Percentiles rank a stretch among this genome's conserved stretches.
These are phyloP conservation scores for Apiospora pterosperma DNA, from an alignment of 2,329 filamentous ascomycete species.

Conservation along the genomic window DNA sequence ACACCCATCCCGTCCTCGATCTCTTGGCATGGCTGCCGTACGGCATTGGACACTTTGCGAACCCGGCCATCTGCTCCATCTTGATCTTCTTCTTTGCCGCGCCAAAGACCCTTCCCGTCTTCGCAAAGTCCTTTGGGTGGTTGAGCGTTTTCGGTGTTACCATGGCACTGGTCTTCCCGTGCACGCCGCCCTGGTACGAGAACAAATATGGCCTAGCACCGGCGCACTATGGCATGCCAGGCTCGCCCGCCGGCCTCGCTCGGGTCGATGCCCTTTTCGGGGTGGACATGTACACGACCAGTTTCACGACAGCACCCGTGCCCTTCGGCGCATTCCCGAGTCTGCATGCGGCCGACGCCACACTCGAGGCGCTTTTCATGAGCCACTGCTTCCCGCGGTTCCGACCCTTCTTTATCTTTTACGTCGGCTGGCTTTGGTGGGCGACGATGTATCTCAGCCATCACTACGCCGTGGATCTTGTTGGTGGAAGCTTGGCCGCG, in stretches of 20 bases:
- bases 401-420: slow-evolving; percentile 74
- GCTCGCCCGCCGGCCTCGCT: slow-evolving; percentile 83
- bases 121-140: slow-evolving; percentile 85
- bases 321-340: slow-evolving; percentile 96
- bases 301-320: slow-evolving; percentile 84
- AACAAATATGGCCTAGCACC: slow-evolving; percentile 87
- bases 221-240: slow-evolving; percentile 86
- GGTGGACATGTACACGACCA: slow-evolving; percentile 88
- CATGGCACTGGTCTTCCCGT: slow-evolving; percentile 87
- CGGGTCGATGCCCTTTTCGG: slow-evolving; percentile 89
- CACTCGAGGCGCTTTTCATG: slow-evolving; percentile 89
- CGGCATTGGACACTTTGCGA: slow-evolving; percentile 84
- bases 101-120: slow-evolving; percentile 79
- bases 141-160: slow-evolving; percentile 85
- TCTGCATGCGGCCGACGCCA: slow-evolving; percentile 84
- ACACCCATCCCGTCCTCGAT: slow-evolving; percentile 80
- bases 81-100: slow-evolving; percentile 87
- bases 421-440: slow-evolving; percentile 96
- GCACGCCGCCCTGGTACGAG: slow-evolving; percentile 96
- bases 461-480: slow-evolving; percentile 92
- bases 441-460: slow-evolving; percentile 97
- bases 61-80: slow-evolving; percentile 73
- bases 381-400: slow-evolving; percentile 85
- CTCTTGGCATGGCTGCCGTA: slow-evolving; percentile 92
- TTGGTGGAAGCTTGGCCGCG: slow-evolving; percentile 77